phyloP scores from a whole-genome alignment of 148 eudicot species.

The Camellia japonica region DNA sequence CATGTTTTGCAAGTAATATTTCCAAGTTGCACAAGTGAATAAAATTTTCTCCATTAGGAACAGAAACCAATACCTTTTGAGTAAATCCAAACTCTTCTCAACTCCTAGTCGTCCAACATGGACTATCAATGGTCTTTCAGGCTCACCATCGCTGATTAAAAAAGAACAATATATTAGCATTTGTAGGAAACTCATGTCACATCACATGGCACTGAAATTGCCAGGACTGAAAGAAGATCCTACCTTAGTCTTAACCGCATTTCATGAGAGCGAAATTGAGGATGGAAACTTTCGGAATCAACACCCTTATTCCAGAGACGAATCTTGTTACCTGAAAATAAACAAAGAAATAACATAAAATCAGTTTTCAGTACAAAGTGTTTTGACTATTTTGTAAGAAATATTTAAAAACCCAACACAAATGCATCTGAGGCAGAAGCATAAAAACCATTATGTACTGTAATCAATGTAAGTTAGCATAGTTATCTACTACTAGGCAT shows the following conservation, averaged over 20 bases:
- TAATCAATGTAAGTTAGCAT: slow-evolving; percentile 39
- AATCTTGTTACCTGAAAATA: slow-evolving; percentile 47
- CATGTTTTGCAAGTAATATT: not conserved
- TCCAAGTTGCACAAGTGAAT: slow-evolving; percentile 9
- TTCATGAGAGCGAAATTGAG: slow-evolving; percentile 66
- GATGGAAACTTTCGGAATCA: slow-evolving; percentile 95
- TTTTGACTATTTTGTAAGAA: not conserved
- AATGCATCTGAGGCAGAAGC: slow-evolving; percentile 6
- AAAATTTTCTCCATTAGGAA: slow-evolving; percentile 4
- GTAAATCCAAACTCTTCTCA: slow-evolving; percentile 62
- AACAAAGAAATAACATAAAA: slow-evolving; percentile 43
- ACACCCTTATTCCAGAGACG: slow-evolving; percentile 99
- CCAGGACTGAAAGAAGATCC: slow-evolving; percentile 64
- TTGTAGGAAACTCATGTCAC: slow-evolving; percentile 3
- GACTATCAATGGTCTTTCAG: slow-evolving; percentile 51
- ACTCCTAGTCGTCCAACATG: slow-evolving; percentile 63
- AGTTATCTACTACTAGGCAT: not conserved
- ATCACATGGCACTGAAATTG: slow-evolving; percentile 1
- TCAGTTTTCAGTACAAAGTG: slow-evolving; percentile 53
- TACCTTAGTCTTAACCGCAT: slow-evolving; percentile 87
- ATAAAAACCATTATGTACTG: slow-evolving; percentile 35
- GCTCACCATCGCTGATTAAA: slow-evolving; percentile 61
- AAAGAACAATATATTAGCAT: slow-evolving; percentile 8
- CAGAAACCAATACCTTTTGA: slow-evolving; percentile 39
- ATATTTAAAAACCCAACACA: not conserved